These are phyloP conservation scores for Limnomonas spitsbergensis DNA, from an alignment of 139 green algal genomes.

Conservation along the genomic window DNA sequence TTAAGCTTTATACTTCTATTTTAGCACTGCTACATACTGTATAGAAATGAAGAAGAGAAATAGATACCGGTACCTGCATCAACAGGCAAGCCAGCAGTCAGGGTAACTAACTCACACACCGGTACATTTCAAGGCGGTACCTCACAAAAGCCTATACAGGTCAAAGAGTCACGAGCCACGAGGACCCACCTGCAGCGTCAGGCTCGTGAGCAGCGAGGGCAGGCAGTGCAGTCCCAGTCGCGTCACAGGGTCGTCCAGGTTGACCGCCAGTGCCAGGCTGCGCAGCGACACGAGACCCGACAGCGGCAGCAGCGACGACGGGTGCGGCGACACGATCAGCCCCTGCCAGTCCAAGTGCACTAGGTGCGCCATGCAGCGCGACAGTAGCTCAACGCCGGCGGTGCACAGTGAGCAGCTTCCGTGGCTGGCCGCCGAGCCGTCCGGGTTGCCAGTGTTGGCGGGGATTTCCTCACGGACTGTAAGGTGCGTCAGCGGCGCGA, in stretches of 20 bases:
- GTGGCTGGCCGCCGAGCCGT: background rate
- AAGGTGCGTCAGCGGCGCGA: background rate
- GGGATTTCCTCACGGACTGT: constrained; percentile 3
- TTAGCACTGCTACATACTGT: too few species aligned
- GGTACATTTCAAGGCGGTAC: too few species aligned
- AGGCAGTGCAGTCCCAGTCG: constrained; percentile 20
- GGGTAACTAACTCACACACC: too few species aligned
- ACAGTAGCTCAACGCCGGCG: background rate
- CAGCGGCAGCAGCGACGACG: background rate
- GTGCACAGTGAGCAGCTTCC: background rate
- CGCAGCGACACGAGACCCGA: background rate
- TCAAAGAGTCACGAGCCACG: too few species aligned
- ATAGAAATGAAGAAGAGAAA: too few species aligned
- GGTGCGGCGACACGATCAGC: background rate
- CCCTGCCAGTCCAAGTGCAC: constrained; percentile 15
- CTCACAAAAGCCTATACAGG: too few species aligned
- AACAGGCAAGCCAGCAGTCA: too few species aligned
- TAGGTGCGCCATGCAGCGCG: background rate
- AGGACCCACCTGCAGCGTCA: constrained; percentile 23
- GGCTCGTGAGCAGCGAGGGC: constrained; percentile 1
- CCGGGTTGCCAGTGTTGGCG: background rate
- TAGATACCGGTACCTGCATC: too few species aligned
- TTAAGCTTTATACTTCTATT: too few species aligned
- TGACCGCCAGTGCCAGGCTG: background rate
- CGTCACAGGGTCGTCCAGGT: constrained; percentile 8